Evolutionary conservation across 2,329 filamentous ascomycete genomes (phyloP), one percentile per base, ranked within the genome.

Genomic region (Alternaria alternata): DNA sequence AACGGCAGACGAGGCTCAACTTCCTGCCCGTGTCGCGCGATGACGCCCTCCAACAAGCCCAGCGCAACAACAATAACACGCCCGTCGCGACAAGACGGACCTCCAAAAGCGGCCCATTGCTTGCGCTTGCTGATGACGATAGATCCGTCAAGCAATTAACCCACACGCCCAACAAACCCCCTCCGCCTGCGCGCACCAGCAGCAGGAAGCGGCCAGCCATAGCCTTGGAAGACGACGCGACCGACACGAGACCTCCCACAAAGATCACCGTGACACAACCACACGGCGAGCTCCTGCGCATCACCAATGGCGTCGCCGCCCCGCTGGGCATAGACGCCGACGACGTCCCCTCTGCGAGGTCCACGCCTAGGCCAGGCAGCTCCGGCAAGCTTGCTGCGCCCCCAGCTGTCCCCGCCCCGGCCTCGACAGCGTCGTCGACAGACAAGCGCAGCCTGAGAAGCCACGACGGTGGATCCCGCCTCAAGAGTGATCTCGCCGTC

Each of bases 401-500:
- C 51, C 42, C 56, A 38, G 43, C 54, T 20, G 32, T 66, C 57
- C 64, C 78, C 72, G 61, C 63, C 55, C 55, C 59, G 36, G 61
- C 51, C 54, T 65, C 58, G 36, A 51, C 51, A 6, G 34, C 51
- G 12, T 59, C 63, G 20, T 58, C 62, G 26, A 64, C 88, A 62
- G 89, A 91, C 68, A 90, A 87, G 77, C 82, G 94, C 72, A 94
- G 93, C 75, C 82, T 97, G 76, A 88, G 94, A 64, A 96, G 93
- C 53, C 91, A 96, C 72, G 93, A 96, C 75, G 86, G 86, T 71
- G 91, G 90, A 11, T 90, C 90, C 52, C 86, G 92, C 69, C 90
- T 93, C 80, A 97, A 96, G 84, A 97, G 93, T 80, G 94, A 97
- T 75, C 85, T 98, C 62, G 90, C 93, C 38, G 87, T 88, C 48